Percentiles rank a stretch among this genome's conserved stretches.
Conservation (phyloP, 2,329 filamentous ascomycete species). For the Nemania abortiva region DNA sequence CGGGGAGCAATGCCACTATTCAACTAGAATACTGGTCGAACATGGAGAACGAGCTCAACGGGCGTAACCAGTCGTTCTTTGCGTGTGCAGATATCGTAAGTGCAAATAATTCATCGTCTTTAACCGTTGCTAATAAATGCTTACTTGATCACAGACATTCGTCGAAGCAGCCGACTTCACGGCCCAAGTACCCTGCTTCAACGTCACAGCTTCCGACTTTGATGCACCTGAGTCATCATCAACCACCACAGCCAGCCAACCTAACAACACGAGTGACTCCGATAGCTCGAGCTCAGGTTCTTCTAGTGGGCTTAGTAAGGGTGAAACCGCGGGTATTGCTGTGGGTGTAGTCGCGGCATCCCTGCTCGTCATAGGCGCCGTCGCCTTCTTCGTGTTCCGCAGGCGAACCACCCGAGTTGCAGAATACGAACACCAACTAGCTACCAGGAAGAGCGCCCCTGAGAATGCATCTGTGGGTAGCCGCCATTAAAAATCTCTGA, state of each 20-base stretch:
- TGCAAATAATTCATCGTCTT: neutral
- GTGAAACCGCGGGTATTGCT: constrained; percentile 55
- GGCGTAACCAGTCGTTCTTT: constrained; percentile 54
- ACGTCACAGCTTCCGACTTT: constrained; percentile 53
- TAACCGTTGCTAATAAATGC: neutral
- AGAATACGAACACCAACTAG: constrained; percentile 31
- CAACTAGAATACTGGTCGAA: constrained; percentile 54
- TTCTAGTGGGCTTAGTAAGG: constrained; percentile 49
- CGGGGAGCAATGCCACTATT: constrained; percentile 54
- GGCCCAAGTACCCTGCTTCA: constrained; percentile 54
- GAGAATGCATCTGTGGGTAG: constrained; percentile 39
- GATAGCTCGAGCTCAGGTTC: constrained; percentile 25
- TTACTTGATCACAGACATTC: constrained; percentile 48
- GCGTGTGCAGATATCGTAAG: constrained; percentile 56
- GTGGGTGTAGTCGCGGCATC: constrained; percentile 53
- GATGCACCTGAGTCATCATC: constrained; percentile 43
- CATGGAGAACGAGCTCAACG: constrained; percentile 48
- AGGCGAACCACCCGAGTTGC: constrained; percentile 31
- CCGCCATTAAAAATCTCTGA: neutral
- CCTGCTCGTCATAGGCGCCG: constrained; percentile 46
- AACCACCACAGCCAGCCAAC: constrained; percentile 31
- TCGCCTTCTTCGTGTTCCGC: constrained; percentile 50
- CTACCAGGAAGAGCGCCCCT: constrained; percentile 32
- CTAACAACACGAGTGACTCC: constrained; percentile 15
- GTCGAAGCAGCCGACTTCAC: constrained; percentile 50